Evolutionary conservation across 1,284 basidiomycete species (phyloP), one percentile per base, ranked within the genome.

Genomic region (Malassezia equina): DNA sequence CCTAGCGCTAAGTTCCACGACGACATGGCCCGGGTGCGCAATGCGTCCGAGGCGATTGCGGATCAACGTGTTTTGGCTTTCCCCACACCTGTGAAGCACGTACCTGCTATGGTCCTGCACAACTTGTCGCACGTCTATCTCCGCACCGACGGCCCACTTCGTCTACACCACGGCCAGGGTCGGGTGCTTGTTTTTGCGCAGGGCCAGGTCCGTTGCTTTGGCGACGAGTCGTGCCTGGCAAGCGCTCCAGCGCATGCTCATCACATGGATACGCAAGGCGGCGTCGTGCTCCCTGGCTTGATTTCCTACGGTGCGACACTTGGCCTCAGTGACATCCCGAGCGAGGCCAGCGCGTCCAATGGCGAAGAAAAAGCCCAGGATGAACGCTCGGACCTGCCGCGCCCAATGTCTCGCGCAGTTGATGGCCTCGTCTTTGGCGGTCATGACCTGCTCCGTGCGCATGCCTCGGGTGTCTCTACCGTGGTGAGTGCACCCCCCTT

Each of bases 391-490:
- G 42, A 41, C 25, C 24, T 56, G 12, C 31, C 32, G 8, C 21
- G 42, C 15, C 59, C 58, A 1, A 25, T 58, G 1, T 49, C 58
- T 1, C 56, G 60, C 1, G 66, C 67, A 4, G 66, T 57, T 2
- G 69, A 71, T 39, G 67, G 64, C 2, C 48, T 71, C 9, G 59
- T 63, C 29, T 66, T 52, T 36, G 66, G 64, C 12, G 66, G 66
- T 0, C 60, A 71, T 47, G 67, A 69, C 44, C 45, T 70, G 42
- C 40, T 59, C 9, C 59, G 61, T 7, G 79, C 78, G 5, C 76
- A 79, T 46, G 75, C 76, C 27, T 69, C 75, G 13, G 80, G 80
- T n/a, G 78, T 90, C 13, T 83, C 83, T 0, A 81, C 82, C 1
- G 84, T 83, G 4, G 76, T 79, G 31, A 71, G 73, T 2, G 69